Base-by-base conservation (phyloP, 805 yeast species). In the Wickerhamiella cacticola region DNA sequence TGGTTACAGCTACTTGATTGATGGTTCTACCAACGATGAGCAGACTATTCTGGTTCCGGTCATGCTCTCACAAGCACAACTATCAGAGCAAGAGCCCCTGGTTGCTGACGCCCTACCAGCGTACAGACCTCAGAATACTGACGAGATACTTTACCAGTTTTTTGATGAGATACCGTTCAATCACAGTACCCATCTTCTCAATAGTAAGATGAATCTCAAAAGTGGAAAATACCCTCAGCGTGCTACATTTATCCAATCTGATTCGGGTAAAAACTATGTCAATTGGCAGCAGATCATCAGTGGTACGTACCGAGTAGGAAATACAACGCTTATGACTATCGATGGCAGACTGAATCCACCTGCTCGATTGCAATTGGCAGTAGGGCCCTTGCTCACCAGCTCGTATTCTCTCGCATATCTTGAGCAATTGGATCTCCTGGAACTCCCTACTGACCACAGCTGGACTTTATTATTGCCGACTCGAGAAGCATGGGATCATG, bases 401-500 rank as follows among this genome's bases (percentile, higher is more conserved):
- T 73, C 94, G 2, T 74, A 68, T 51, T 78, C 94, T 0, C 58
- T 86, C 41, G 65, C 70, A 15, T 76, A 75, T 54, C 61, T 88
- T 50, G 70, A 74, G 42, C 63, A 71, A 13, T 68, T 76, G 38
- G 71, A 69, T 7, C 60, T 84, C 26, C 63, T 76, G 19, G 73
- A 74, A 49, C 67, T 81, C 36, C 65, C 71, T 10, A 71, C 79
- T 50, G 62, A 66, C 18, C 57, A 66, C 18, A 94, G 94, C 0
- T 85, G 86, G 65, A 76, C 96, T 0, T 64, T 80, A 0, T 74
- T 88, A 46, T 65, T 88, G 24, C 97, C 97, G 0, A 79, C 87
- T 49, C 78, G 82, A 25, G 67, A 70, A 36, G 74, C 88, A 0
- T 87, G 95, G 95, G 70, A 72, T 19, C 61, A 65, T 2, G 68